A percentile compares a stretch with the other conserved stretches of the same genome.
phyloP scores from a whole-genome alignment of 768 basidiomycete genomes.

The Lentinula boryana region DNA sequence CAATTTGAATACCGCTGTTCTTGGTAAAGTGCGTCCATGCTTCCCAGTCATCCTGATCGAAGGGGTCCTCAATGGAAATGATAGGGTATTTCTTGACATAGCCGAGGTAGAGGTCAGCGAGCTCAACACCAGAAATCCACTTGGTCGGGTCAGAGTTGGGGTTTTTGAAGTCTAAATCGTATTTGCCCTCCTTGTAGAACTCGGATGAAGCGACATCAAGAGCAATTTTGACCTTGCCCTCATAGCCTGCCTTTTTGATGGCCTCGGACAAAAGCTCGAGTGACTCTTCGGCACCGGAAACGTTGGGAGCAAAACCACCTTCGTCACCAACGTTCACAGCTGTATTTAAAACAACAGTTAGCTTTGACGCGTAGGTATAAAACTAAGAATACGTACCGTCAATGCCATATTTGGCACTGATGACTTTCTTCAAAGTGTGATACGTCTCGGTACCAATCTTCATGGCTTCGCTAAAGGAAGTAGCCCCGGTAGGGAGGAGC shows the following conservation, averaged over 20 bases:
- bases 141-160: conserved; percentile 97
- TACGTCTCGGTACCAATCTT: conserved; percentile 98
- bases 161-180: conserved; percentile 99
- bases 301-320: conserved; percentile 99
- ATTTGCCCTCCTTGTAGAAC: conserved; percentile 99
- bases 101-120: conserved; percentile 85
- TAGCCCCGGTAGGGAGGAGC: conserved; percentile 93
- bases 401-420: conserved; percentile 97
- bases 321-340: conserved; percentile 99
- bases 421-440: conserved; percentile 98
- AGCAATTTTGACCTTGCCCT: conserved; percentile 98
- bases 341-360: conserved; percentile 21
- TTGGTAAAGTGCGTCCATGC: conserved; percentile 92
- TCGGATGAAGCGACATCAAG: conserved; percentile 99
- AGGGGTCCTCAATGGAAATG: conserved; percentile 94
- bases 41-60: conserved; percentile 99
- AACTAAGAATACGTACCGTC: conserved; percentile 61
- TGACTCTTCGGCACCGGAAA: conserved; percentile 93
- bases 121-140: conserved; percentile 89
- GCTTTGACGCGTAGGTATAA: conserved; percentile 9
- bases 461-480: conserved; percentile 92
- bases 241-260: conserved; percentile 97
- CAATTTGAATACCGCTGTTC: conserved; percentile 78
- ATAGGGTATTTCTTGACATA: conserved; percentile 95
- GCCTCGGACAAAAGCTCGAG: conserved; percentile 94